These are phyloP conservation scores for Hamamelis virginiana DNA, from an alignment of 164 flowering plant genomes.

Conservation along the genomic window DNA sequence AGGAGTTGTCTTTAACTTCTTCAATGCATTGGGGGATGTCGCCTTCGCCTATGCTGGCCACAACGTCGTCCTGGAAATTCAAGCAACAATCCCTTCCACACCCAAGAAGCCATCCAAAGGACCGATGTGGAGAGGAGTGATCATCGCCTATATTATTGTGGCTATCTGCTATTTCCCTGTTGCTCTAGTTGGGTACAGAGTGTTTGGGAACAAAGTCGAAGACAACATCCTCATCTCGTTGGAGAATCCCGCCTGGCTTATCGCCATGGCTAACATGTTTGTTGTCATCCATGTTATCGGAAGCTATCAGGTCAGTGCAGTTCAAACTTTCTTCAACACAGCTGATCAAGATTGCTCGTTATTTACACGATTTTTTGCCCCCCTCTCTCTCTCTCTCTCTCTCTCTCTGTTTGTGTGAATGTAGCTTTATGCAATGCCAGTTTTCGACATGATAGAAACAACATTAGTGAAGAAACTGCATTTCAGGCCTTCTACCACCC, in stretches of 20 bases:
- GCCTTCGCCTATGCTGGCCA: constrained; percentile 66
- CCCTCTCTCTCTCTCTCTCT: too few relatives aligned
- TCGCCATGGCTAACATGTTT: constrained; percentile 45
- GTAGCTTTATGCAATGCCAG: constrained; percentile 56
- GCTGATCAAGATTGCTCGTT: not conserved
- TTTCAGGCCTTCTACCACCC: constrained; percentile 28
- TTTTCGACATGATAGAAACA: constrained; percentile 54
- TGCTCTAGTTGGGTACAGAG: constrained; percentile 40
- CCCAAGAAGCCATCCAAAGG: constrained; percentile 56
- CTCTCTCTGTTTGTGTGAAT: not conserved
- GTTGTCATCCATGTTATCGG: constrained; percentile 58
- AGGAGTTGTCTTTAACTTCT: constrained; percentile 41
- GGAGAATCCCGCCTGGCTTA: constrained; percentile 51
- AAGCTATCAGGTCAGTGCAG: constrained; percentile 53
- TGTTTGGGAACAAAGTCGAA: constrained; percentile 42
- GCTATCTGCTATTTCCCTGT: constrained; percentile 58
- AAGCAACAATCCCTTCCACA: constrained; percentile 61
- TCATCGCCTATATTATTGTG: constrained; percentile 50
- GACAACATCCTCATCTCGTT: constrained; percentile 51
- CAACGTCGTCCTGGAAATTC: constrained; percentile 56
- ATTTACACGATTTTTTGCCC: not conserved
- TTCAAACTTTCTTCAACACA: not conserved
- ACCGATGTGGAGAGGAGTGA: constrained; percentile 58
- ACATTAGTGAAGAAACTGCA: constrained; percentile 31
- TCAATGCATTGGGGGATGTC: constrained; percentile 47